Percentiles rank a stretch among this genome's conserved stretches.
Conservation (phyloP, 345 rosid species). For the Syzygium jambos region DNA sequence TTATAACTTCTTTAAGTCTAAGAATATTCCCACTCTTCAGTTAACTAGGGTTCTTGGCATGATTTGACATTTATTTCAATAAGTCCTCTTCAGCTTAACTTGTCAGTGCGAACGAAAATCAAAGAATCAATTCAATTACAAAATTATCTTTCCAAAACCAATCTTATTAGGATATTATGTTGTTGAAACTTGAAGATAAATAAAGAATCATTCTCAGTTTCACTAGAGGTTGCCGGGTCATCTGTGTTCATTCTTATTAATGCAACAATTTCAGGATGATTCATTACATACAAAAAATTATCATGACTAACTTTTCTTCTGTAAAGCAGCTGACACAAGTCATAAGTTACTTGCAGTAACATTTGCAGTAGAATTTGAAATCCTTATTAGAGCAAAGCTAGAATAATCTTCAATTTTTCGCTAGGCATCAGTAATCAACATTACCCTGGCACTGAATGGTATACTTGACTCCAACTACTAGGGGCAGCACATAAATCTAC, state of each 20-base stretch:
- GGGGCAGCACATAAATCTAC: slow-evolving; percentile 99
- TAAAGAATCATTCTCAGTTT: neutral
- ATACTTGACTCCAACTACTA: slow-evolving; percentile 99
- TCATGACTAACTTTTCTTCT: neutral
- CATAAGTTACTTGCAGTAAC: neutral
- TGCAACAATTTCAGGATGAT: neutral
- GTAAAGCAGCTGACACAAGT: neutral
- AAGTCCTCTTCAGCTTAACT: no score
- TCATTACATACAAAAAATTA: neutral
- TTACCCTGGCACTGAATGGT: neutral
- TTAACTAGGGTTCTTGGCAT: no score
- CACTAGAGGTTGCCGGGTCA: neutral
- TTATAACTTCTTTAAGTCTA: no score
- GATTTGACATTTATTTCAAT: no score
- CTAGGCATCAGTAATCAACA: neutral
- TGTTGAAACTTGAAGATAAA: neutral
- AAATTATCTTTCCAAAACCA: neutral
- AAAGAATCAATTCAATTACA: neutral
- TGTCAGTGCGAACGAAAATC: no score
- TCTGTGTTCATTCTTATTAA: neutral
- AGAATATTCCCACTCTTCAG: no score
- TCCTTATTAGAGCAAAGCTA: neutral
- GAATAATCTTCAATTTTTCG: neutral
- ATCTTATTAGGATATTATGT: neutral
- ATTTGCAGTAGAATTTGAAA: neutral